These are phyloP conservation scores for Diaporthe sp. DNA, from an alignment of 2,329 filamentous ascomycete species.

Conservation along the genomic window DNA sequence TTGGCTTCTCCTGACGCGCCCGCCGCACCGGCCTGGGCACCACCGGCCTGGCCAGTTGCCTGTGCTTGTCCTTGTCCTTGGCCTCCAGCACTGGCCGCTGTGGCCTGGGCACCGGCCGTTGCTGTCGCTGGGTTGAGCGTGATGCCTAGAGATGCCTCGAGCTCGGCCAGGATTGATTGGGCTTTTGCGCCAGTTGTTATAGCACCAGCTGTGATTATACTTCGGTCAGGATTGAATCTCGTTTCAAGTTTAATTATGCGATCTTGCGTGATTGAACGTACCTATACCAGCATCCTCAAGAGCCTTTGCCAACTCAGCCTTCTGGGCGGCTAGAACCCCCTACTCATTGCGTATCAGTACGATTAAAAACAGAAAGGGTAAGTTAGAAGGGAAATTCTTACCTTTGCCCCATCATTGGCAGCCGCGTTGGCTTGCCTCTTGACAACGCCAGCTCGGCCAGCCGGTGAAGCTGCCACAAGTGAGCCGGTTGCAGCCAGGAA, in stretches of 20 bases:
- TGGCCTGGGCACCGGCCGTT: background rate
- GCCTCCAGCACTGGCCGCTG: background rate
- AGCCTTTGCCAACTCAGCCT: background rate
- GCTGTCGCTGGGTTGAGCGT: conserved; percentile 1
- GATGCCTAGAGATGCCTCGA: conserved; percentile 9
- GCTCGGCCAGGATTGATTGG: conserved; percentile 1
- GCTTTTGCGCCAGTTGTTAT: background rate
- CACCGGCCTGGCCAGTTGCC: background rate
- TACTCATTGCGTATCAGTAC: background rate
- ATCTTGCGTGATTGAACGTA: background rate
- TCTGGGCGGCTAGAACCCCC: conserved; percentile 14
- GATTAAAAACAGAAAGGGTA: background rate
- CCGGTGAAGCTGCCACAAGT: conserved; percentile 4
- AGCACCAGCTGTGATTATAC: background rate
- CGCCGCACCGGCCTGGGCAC: conserved; percentile 1
- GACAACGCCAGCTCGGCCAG: background rate
- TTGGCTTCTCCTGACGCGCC: background rate
- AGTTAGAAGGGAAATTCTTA: background rate
- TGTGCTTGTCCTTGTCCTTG: background rate
- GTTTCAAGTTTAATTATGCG: background rate
- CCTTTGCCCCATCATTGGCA: conserved; percentile 9
- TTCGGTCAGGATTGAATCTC: background rate
- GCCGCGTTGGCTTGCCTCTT: conserved; percentile 9
- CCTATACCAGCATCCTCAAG: background rate
- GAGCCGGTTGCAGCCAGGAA: conserved; percentile 11